Base-by-base conservation (phyloP, 768 basidiomycete genomes). In the Sporobolomyces phaffii region DNA sequence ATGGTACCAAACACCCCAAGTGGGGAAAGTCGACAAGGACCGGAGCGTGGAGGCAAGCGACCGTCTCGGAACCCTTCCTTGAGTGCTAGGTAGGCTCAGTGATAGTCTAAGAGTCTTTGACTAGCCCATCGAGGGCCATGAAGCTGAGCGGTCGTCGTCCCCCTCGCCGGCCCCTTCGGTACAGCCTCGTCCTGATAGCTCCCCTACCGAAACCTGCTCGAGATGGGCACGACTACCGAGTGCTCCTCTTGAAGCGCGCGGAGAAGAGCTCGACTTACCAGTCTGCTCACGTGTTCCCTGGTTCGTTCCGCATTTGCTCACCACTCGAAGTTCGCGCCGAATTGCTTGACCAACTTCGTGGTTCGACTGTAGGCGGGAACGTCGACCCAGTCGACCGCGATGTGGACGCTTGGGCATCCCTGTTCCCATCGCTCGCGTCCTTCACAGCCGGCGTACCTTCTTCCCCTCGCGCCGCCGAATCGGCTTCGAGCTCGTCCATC, bases 191-290 rank as follows among this genome's bases (percentile, higher is more conserved):
- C 0, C 47, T 70, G 0, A 49, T 70, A 11, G 53, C 64, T 0
- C 69, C 69, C 0, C 53, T 70, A 14, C 18, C 56, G 1, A n/a
- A n/a, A 2, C 57, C 40, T 2, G 56, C 64, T 0, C 6, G 24
- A 0, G 69, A 70, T 29, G 73, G 73, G 5, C 63, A 41, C 54
- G 71, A 74, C 53, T 74, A 74, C 59, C 54, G 62, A 15, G 64
- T 72, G 24, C 63, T 72, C 24, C 40, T 74, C 5, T 56, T 74
- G 20, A 58, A 72, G 38, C 62, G 73, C 6, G 36, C 58, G 29
- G 50, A 54, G 2, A 33, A 33, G n/a, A 49, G 49, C 11, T 43
- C 53, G 29, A 68, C 60, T 10, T 69, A 63, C 38, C 57, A 66
- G 14, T 22, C 20, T 10, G 73, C 71, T 2, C 53, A 62, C n/a